Conservation (phyloP, 2,329 filamentous ascomycete genomes). For the Nakataea oryzae region DNA sequence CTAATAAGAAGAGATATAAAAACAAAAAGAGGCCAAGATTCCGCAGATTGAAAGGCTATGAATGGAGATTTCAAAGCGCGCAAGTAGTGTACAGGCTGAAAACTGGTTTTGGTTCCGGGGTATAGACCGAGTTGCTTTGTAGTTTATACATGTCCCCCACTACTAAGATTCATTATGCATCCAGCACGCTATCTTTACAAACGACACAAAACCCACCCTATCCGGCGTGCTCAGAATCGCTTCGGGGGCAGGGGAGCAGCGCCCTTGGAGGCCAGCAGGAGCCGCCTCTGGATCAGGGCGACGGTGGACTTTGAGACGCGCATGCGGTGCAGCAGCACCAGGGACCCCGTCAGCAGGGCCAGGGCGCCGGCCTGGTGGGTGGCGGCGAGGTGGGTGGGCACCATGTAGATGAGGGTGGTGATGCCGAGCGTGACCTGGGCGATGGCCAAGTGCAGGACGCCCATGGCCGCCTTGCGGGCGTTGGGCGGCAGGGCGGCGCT, state of each 20-base stretch:
- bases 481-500: constrained; percentile 48
- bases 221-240: not conserved
- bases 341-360: constrained; percentile 69
- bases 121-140: not conserved
- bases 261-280: constrained; percentile 15
- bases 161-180: not conserved
- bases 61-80: not conserved
- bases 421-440: constrained; percentile 83
- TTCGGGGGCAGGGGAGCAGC: not conserved
- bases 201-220: no score
- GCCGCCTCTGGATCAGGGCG: constrained; percentile 43
- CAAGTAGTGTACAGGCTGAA: not conserved
- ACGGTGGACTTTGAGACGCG: constrained; percentile 61
- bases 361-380: constrained; percentile 88
- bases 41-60: not conserved
- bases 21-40: not conserved
- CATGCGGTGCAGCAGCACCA: constrained; percentile 69
- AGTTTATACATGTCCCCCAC: not conserved
- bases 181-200: no score
- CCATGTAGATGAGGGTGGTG: constrained; percentile 83
- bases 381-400: constrained; percentile 78
- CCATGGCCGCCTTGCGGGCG: constrained; percentile 60
- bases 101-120: not conserved
- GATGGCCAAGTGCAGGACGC: constrained; percentile 72
- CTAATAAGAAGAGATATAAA: not conserved